Percentiles rank a stretch among this genome's conserved stretches.
These are phyloP conservation scores for Suhomyces faveliae DNA, from an alignment of 805 yeast genomes.

Conservation along the genomic window DNA sequence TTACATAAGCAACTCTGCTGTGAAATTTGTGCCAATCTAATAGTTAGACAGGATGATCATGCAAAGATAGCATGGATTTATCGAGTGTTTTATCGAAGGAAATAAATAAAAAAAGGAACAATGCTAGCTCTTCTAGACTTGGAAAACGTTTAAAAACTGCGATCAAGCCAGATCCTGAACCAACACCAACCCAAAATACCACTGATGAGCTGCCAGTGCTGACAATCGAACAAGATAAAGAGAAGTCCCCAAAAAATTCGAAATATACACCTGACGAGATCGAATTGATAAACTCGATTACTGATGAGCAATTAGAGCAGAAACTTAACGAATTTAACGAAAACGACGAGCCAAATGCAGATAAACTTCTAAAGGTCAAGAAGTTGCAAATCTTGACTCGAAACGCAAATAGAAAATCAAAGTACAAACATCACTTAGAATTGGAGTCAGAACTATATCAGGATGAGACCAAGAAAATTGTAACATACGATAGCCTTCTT, in stretches of 20 bases:
- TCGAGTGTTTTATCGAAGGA: slow-evolving; percentile 46
- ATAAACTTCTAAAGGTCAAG: slow-evolving; percentile 14
- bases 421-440: slow-evolving; percentile 26
- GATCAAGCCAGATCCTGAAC: not conserved
- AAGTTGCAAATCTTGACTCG: slow-evolving; percentile 18
- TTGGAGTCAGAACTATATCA: slow-evolving; percentile 20
- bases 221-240: not conserved
- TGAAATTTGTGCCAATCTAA: not conserved
- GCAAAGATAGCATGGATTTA: slow-evolving; percentile 43
- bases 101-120: slow-evolving; percentile 11
- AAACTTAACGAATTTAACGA: slow-evolving; percentile 20
- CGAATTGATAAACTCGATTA: slow-evolving; percentile 14
- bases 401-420: slow-evolving; percentile 15
- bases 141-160: not conserved
- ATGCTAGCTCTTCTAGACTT: not conserved
- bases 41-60: not conserved
- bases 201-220: not conserved
- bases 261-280: slow-evolving; percentile 6
- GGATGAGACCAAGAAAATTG: slow-evolving; percentile 7
- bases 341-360: slow-evolving; percentile 10
- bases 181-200: not conserved
- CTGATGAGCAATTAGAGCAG: slow-evolving; percentile 24
- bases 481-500: slow-evolving; percentile 8
- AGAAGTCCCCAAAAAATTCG: slow-evolving; percentile 7
- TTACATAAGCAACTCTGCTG: not conserved